Conservation (phyloP, 176 grass and related monocot species). For the Urochloa ruziziensis region DNA sequence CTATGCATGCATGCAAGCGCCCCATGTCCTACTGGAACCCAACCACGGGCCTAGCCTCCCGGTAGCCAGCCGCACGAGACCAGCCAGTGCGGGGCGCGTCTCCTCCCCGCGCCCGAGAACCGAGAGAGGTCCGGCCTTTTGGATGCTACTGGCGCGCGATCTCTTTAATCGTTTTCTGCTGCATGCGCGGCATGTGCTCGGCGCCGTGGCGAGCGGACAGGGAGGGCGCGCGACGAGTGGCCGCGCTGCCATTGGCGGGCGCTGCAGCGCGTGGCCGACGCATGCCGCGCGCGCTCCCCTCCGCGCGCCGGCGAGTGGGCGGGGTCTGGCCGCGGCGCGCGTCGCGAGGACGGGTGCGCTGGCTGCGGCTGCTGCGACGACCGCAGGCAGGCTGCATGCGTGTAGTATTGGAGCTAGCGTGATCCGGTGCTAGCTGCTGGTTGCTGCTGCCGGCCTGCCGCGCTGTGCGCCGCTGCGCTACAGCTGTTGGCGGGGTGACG, state of each 20-base stretch:
- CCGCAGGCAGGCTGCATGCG: not conserved
- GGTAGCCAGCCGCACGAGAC: conserved; percentile 4
- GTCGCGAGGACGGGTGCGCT: not conserved
- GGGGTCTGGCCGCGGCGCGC: not conserved
- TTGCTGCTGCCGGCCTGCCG: not conserved
- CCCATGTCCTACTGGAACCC: conserved; percentile 32
- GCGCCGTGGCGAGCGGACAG: conserved; percentile 36
- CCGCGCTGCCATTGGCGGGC: conserved; percentile 36
- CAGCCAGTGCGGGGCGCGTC: not conserved
- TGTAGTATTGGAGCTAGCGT: not conserved
- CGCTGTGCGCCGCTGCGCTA: conserved; percentile 20
- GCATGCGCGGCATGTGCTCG: conserved; percentile 52
- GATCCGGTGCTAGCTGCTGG: not conserved
- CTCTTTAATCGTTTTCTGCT: not conserved
- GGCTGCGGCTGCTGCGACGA: not conserved
- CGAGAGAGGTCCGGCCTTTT: not conserved
- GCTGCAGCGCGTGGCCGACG: not conserved
- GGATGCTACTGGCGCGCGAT: conserved; percentile 12
- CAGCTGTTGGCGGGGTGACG: conserved; percentile 6
- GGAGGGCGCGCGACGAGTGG: conserved; percentile 48
- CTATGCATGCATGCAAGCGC: not conserved
- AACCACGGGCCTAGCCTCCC: not conserved
- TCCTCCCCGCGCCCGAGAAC: not conserved
- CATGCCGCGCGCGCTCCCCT: not conserved
- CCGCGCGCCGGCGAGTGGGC: conserved; percentile 34